Percentiles rank a stretch among this genome's conserved stretches.
Conservation (phyloP, 2,329 filamentous ascomycete genomes). For the Colletotrichum simmondsii region DNA sequence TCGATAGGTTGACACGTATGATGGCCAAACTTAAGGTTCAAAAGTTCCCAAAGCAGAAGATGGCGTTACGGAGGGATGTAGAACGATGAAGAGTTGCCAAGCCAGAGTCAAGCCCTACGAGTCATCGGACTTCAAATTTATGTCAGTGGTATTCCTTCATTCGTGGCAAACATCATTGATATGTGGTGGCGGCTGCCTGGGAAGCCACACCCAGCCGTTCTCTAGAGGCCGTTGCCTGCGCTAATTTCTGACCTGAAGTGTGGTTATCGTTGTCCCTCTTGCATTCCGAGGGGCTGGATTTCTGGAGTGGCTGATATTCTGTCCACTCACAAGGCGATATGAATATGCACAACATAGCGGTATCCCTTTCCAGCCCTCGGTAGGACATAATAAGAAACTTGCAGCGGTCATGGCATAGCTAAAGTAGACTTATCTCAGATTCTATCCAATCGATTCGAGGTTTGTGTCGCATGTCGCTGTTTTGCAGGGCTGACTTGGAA, state of each 20-base stretch:
- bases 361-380: neutral
- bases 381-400: neutral
- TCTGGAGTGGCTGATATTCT: neutral
- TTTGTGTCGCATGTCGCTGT: neutral
- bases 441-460: neutral
- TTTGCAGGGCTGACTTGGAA: neutral
- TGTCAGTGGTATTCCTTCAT: neutral
- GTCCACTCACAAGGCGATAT: neutral
- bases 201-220: neutral
- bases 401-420: neutral
- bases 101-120: no score
- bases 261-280: neutral
- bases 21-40: neutral
- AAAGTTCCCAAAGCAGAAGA: neutral
- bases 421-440: neutral
- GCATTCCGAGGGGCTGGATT: neutral
- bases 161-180: neutral
- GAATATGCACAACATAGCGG: conserved; percentile 2
- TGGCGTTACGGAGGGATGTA: neutral
- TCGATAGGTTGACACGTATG: neutral
- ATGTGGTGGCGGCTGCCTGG: neutral
- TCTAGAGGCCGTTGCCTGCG: neutral
- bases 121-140: neutral
- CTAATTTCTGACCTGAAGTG: neutral
- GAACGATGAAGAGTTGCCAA: neutral